Conservation (phyloP, 768 basidiomycete genomes). For the Leccinum variicolor region DNA sequence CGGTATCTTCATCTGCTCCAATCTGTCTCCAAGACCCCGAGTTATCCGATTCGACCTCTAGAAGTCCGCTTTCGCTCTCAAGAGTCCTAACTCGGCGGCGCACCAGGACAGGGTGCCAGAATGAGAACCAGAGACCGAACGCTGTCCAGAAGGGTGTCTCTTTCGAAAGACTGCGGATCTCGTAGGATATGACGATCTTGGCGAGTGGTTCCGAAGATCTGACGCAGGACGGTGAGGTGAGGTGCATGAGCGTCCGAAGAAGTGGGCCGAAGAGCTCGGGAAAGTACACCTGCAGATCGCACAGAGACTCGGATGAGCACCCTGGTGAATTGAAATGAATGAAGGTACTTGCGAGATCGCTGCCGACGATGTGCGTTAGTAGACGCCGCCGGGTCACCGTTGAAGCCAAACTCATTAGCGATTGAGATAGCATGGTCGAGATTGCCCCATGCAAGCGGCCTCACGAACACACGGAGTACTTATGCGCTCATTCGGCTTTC, state of each 20-base stretch:
- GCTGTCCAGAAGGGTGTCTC: slow-evolving; percentile 77
- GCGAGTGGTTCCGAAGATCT: slow-evolving; percentile 8
- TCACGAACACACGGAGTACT: no score
- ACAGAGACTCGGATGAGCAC: neutral
- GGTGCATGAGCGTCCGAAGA: slow-evolving; percentile 66
- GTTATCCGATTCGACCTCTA: neutral
- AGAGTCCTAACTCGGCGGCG: slow-evolving; percentile 1
- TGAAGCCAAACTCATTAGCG: slow-evolving; percentile 34
- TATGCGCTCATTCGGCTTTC: no score
- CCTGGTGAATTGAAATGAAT: neutral
- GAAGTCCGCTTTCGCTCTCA: no score
- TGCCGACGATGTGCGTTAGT: slow-evolving; percentile 73
- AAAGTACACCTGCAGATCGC: slow-evolving; percentile 67
- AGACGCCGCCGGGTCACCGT: slow-evolving; percentile 14
- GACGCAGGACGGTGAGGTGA: slow-evolving; percentile 54
- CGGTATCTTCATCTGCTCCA: slow-evolving; percentile 35
- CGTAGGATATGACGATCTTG: slow-evolving; percentile 69
- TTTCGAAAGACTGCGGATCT: slow-evolving; percentile 66
- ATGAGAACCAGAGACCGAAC: slow-evolving; percentile 77
- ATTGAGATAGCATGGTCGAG: slow-evolving; percentile 40
- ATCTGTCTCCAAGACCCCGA: slow-evolving; percentile 39
- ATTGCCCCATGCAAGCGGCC: slow-evolving; percentile 73
- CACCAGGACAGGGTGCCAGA: slow-evolving; percentile 50
- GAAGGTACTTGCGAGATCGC: slow-evolving; percentile 65
- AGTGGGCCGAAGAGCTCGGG: slow-evolving; percentile 77